phyloP scores from a whole-genome alignment of 225 moss, liverwort and hornwort genomes.

The Pleurozium schreberi region DNA sequence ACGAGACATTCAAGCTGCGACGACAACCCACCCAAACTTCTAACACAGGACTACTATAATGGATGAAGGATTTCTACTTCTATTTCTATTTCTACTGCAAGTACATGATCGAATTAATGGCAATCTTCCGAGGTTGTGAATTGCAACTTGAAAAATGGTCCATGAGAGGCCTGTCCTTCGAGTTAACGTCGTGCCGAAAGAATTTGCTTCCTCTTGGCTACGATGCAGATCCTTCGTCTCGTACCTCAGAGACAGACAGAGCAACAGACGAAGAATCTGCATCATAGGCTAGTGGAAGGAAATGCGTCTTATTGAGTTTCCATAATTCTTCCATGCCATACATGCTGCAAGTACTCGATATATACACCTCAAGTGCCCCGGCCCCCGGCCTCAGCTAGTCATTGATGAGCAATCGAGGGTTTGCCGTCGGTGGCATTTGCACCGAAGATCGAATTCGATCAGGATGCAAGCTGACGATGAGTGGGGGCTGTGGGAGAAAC shows the following conservation, averaged over 20 bases:
- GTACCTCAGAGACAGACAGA: background rate
- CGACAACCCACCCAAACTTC: background rate
- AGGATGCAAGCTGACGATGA: background rate
- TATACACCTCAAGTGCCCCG: too few relatives aligned
- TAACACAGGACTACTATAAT: background rate
- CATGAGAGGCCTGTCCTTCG: background rate
- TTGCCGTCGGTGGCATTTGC: background rate
- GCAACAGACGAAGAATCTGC: conserved; percentile 5
- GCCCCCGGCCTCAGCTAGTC: background rate
- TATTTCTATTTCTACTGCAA: background rate
- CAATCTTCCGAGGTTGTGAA: background rate
- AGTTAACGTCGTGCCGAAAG: too few relatives aligned
- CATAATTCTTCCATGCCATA: too few relatives aligned
- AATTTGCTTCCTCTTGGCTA: conserved; percentile 17
- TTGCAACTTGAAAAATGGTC: too few relatives aligned
- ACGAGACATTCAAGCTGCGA: background rate
- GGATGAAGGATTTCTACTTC: background rate
- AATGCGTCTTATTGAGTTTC: background rate
- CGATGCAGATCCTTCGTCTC: conserved; percentile 25
- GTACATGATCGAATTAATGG: background rate
- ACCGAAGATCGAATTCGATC: background rate
- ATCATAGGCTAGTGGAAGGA: conserved; percentile 18
- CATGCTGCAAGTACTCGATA: too few relatives aligned
- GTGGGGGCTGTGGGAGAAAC: too few relatives aligned
- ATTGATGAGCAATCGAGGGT: background rate